These are phyloP conservation scores for Fraxinus paxiana DNA, from an alignment of 305 asterid species.

Conservation along the genomic window DNA sequence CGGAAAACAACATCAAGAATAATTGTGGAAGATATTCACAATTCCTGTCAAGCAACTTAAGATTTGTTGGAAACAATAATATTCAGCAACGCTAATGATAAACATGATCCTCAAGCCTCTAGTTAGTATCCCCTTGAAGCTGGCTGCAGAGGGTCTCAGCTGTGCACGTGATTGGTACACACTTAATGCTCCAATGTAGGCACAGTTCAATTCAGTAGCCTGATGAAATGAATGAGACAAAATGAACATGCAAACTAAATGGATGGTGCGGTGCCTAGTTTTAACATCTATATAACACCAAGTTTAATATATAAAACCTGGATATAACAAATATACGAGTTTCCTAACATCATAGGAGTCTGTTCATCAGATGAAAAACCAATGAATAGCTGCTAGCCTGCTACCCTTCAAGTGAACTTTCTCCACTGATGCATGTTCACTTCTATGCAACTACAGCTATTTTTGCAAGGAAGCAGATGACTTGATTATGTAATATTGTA, in stretches of 20 bases:
- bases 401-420: neutral
- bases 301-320: neutral
- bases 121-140: neutral
- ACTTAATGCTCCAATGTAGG: neutral
- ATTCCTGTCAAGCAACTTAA: neutral
- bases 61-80: neutral
- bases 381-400: neutral
- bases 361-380: conserved; percentile 2
- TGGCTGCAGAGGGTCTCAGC: neutral
- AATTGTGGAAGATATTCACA: neutral
- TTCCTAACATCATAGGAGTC: neutral
- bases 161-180: neutral
- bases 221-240: neutral
- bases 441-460: neutral
- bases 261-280: conserved; percentile 1
- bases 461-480: conserved; percentile 3
- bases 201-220: conserved; percentile 17
- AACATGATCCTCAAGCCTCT: neutral
- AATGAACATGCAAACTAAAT: neutral
- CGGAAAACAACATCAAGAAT: neutral
- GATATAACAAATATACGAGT: neutral
- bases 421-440: neutral
- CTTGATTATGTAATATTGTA: neutral
- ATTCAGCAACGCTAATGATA: neutral
- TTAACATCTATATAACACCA: neutral